Evolutionary conservation across 495 filamentous ascomycete genomes (phyloP).

Genomic region (Bacidia rubella): DNA sequence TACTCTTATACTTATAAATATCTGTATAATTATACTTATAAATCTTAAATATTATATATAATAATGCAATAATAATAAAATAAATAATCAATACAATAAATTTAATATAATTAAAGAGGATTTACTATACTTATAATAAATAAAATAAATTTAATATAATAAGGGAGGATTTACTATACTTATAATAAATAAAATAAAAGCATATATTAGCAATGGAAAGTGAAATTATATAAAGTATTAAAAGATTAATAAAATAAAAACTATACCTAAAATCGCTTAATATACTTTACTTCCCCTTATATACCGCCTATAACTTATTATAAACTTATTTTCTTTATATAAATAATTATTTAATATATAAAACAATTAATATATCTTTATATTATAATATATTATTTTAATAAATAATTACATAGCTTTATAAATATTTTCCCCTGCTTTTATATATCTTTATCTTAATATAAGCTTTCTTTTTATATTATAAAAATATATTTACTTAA

Average conservation of each 20-base stretch:
- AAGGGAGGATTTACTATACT: constrained; percentile 2
- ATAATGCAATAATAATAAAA: not conserved
- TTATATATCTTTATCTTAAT: not conserved
- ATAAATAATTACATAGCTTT: not conserved
- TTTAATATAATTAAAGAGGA: not conserved
- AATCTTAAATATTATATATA: constrained; percentile 1
- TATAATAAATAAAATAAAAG: constrained; percentile 5
- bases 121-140: constrained; percentile 8
- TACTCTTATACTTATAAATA: constrained; percentile 9
- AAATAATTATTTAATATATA: not conserved
- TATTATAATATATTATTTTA: not conserved
- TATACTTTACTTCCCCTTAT: not conserved
- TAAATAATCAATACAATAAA: not conserved
- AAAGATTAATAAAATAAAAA: constrained; percentile 3
- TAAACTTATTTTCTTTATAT: not conserved
- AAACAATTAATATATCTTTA: not conserved
- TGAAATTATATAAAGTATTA: not conserved
- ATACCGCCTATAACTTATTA: not conserved
- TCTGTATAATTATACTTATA: not conserved
- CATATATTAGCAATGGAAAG: no score
- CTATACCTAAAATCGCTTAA: not conserved
- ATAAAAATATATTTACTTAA: not conserved
- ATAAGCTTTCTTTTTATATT: not conserved
- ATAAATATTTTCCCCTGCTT: not conserved
- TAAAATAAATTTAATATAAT: not conserved